phyloP scores from a whole-genome alignment of 768 basidiomycete species.

The Thelephora ganbajun region DNA sequence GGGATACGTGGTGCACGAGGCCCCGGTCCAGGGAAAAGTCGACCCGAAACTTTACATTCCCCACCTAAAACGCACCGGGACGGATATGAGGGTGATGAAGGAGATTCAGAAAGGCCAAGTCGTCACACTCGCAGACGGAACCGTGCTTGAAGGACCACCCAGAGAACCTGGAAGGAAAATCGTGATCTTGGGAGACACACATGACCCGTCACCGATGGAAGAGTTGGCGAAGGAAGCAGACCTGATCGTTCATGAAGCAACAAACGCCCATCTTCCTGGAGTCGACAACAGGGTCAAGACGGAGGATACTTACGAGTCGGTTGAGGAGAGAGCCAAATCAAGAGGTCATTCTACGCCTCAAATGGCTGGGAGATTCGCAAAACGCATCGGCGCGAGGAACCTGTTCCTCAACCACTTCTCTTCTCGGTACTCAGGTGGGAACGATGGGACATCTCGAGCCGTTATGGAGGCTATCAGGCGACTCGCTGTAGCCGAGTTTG shows the following conservation, averaged over 20 bases:
- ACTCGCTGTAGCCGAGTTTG: conserved; percentile 41
- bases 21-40: conserved; percentile 64
- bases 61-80: conserved; percentile 54
- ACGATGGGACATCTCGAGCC: conserved; percentile 31
- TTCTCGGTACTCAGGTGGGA: conserved; percentile 59
- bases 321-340: conserved; percentile 50
- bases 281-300: conserved; percentile 44
- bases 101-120: conserved; percentile 51
- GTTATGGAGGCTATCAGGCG: conserved; percentile 51
- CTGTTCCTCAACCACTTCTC: conserved; percentile 82
- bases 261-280: conserved; percentile 69
- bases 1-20: conserved; percentile 64
- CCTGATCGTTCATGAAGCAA: conserved; percentile 78
- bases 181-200: conserved; percentile 76
- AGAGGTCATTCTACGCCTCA: conserved; percentile 88
- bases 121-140: conserved; percentile 58
- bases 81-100: conserved; percentile 53
- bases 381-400: conserved; percentile 39
- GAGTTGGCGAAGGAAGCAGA: conserved; percentile 51
- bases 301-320: conserved; percentile 43
- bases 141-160: conserved; percentile 50
- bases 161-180: conserved; percentile 61
- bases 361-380: conserved; percentile 77
- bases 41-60: conserved; percentile 54
- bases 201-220: conserved; percentile 57